Conservation (phyloP, 148 eudicot species). For the Silene latifolia region DNA sequence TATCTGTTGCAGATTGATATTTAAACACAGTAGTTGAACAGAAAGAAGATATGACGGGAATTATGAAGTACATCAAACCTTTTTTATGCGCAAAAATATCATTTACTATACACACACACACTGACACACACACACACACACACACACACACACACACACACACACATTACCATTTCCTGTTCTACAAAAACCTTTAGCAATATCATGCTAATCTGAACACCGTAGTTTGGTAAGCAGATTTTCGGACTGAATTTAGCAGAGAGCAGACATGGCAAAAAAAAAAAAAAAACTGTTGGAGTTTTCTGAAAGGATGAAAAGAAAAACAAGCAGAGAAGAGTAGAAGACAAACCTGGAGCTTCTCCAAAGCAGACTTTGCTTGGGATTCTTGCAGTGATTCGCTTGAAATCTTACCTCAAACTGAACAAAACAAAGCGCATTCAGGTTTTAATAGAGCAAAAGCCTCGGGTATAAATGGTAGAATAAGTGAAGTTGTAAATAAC, state of each 20-base stretch:
- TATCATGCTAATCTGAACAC: background rate
- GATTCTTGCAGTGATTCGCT: slow-evolving; percentile 41
- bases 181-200: background rate
- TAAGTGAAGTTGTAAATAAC: slow-evolving; percentile 3
- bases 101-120: no score
- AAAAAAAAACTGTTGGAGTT: no score
- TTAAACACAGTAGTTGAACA: background rate
- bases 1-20: background rate
- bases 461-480: background rate
- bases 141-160: no score
- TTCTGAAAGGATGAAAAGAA: background rate
- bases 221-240: background rate
- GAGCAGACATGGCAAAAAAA: background rate
- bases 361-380: slow-evolving; percentile 53
- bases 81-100: background rate
- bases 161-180: background rate
- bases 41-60: background rate
- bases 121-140: background rate
- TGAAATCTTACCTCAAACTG: slow-evolving; percentile 50
- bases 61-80: background rate
- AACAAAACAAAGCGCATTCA: slow-evolving; percentile 6
- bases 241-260: background rate
- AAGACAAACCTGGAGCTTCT: slow-evolving; percentile 59
- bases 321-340: slow-evolving; percentile 13
- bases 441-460: background rate